Base-by-base conservation (phyloP, 306 rosid species). In the Vigna reflexopilosa region DNA sequence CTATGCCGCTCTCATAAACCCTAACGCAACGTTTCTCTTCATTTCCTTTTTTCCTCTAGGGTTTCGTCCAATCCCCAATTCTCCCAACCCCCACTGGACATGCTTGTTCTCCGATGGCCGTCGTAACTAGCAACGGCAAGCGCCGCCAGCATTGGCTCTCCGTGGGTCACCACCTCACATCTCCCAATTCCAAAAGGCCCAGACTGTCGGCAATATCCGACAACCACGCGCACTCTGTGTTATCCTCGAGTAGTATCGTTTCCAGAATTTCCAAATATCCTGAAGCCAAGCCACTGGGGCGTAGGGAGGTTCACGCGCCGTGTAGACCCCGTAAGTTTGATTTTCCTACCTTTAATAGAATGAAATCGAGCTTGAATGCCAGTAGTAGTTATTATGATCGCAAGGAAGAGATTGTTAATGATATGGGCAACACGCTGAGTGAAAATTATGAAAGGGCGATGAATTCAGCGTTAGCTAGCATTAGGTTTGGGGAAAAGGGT, bases 251-350 rank as follows among this genome's bases (percentile, higher is more conserved):
- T 32, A 79, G 84, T 52, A 67, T 85, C 11, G 85, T 77, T 63
- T 86, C 92, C 4, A 88, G 97, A 82, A 73, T 95, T 62, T 84
- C 90, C 1, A 75, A 83, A 54, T 94, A 94, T 78, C 98, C 98
- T 0, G 77, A 81, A 47, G 28, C 68, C 6, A 87, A 88, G 69
- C 30, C 80, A 15, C 84, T 85, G 1, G 38, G 86, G 50, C 70
- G 17, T 1, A 88, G 97, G 63, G 81, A 81, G 73, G 77, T 90
- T 54, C 98, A 86, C 34, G 98, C 92, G 19, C 98, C 98, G 0
- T 88, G 91, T 68, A 76, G 78, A 70, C 74, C 81, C 0, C 72
- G 50, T 15, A 92, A 87, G 75, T 88, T 87, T 57, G 83, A 67
- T 30, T 50, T 78, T 2, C 63, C 64, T 0, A 67, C 65, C 8